These are phyloP conservation scores for Oxytropis ochrocephala DNA, from an alignment of 306 rosid species.

Conservation along the genomic window DNA sequence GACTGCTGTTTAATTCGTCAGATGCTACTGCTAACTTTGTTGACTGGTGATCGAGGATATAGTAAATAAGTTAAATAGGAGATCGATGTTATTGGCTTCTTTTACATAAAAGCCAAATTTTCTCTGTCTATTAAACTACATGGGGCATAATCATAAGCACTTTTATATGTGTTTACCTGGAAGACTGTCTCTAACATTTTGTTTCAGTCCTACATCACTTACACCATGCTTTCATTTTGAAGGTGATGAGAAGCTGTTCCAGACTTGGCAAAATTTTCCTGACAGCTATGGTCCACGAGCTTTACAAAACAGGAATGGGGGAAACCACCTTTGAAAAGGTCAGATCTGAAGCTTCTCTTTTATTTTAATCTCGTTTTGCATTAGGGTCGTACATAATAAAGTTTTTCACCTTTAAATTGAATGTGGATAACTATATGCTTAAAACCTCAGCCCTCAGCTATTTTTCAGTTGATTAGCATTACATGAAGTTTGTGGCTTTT, in stretches of 20 bases:
- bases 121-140: conserved; percentile 4
- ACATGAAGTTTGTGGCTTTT: background rate
- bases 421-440: background rate
- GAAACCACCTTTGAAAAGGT: conserved; percentile 97
- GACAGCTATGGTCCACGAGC: conserved; percentile 90
- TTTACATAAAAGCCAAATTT: background rate
- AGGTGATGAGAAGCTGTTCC: conserved; percentile 83
- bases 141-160: background rate
- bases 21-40: conserved; percentile 6
- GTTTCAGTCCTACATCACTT: background rate
- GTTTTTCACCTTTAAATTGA: conserved; percentile 13
- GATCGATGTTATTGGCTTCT: background rate
- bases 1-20: background rate
- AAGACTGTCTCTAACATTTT: background rate
- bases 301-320: conserved; percentile 86
- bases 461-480: background rate
- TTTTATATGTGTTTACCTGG: conserved; percentile 6
- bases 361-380: background rate
- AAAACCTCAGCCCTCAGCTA: background rate
- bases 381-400: background rate
- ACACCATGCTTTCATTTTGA: conserved; percentile 23
- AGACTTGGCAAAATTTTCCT: conserved; percentile 70
- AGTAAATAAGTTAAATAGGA: background rate
- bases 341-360: conserved; percentile 22
- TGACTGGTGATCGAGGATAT: conserved; percentile 1